A percentile compares a stretch with the other conserved stretches of the same genome.
Evolutionary conservation across 1,284 basidiomycete genomes (phyloP).

Genomic region (Ustilago bromivora): DNA sequence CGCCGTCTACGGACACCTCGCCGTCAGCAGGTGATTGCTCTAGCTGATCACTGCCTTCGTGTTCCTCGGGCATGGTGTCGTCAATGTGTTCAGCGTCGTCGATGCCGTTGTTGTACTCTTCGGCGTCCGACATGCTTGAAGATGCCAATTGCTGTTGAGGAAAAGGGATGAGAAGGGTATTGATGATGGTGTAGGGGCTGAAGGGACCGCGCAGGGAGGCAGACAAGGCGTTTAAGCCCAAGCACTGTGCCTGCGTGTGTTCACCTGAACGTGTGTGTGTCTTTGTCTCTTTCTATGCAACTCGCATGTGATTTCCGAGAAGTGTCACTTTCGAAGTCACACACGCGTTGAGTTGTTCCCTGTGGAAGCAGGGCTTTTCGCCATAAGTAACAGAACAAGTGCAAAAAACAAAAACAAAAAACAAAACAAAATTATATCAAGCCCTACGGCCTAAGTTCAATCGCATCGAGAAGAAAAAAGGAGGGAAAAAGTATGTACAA

Average conservation of each 20-base stretch:
- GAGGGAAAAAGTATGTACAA: too few relatives aligned
- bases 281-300: conserved; percentile 21
- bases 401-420: not conserved
- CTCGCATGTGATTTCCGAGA: conserved; percentile 39
- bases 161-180: not conserved
- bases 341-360: not conserved
- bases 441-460: too few relatives aligned
- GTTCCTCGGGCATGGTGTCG: conserved; percentile 11
- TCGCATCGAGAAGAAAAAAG: too few relatives aligned
- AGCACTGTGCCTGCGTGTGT: conserved; percentile 12
- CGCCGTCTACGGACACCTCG: conserved; percentile 26
- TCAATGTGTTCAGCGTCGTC: conserved; percentile 10
- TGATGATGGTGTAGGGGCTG: not conserved
- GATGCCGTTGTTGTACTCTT: conserved; percentile 18
- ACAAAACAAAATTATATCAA: too few relatives aligned
- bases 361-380: not conserved
- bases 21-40: conserved; percentile 10
- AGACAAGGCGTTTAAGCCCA: not conserved
- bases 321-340: conserved; percentile 34
- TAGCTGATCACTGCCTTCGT: conserved; percentile 14
- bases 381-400: too few relatives aligned
- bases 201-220: not conserved
- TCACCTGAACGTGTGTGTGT: conserved; percentile 7
- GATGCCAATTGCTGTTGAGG: not conserved
- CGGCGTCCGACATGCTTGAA: conserved; percentile 27